A percentile compares a stretch with the other conserved stretches of the same genome.
These are phyloP conservation scores for Penicillium sp. DNA, from an alignment of 2,329 filamentous ascomycete genomes.

Conservation along the genomic window DNA sequence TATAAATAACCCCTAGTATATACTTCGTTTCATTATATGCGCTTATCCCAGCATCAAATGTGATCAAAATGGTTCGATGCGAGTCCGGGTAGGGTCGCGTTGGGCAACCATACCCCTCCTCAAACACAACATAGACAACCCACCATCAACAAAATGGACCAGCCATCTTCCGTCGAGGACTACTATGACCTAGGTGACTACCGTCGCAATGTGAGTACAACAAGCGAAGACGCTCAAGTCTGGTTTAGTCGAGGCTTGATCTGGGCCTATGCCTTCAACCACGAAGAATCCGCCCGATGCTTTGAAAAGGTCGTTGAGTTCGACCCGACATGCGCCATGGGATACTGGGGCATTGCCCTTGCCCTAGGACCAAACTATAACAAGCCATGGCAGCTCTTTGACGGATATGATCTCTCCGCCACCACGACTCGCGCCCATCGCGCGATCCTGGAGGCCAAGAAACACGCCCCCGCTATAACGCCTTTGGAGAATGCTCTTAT, in stretches of 20 bases:
- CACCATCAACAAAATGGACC: conserved; percentile 4
- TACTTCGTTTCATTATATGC: not conserved
- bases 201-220: conserved; percentile 36
- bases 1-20: not conserved
- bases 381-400: conserved; percentile 72
- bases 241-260: conserved; percentile 42
- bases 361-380: conserved; percentile 73
- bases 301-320: conserved; percentile 32
- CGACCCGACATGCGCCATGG: conserved; percentile 38
- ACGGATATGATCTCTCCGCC: conserved; percentile 54
- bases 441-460: conserved; percentile 47
- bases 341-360: conserved; percentile 53
- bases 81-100: not conserved
- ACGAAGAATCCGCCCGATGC: conserved; percentile 36
- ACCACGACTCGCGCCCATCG: conserved; percentile 41
- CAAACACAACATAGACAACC: not conserved
- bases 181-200: conserved; percentile 38
- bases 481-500: conserved; percentile 63
- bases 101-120: conserved; percentile 4
- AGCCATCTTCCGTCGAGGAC: conserved; percentile 6
- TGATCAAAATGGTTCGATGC: not conserved
- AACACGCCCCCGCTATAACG: conserved; percentile 37
- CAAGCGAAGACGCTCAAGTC: conserved; percentile 29
- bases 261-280: conserved; percentile 43
- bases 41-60: not conserved